A percentile compares a stretch with the other conserved stretches of the same genome.
phyloP scores from a whole-genome alignment of 2,329 filamentous ascomycete species.

The Fusarium sp. region DNA sequence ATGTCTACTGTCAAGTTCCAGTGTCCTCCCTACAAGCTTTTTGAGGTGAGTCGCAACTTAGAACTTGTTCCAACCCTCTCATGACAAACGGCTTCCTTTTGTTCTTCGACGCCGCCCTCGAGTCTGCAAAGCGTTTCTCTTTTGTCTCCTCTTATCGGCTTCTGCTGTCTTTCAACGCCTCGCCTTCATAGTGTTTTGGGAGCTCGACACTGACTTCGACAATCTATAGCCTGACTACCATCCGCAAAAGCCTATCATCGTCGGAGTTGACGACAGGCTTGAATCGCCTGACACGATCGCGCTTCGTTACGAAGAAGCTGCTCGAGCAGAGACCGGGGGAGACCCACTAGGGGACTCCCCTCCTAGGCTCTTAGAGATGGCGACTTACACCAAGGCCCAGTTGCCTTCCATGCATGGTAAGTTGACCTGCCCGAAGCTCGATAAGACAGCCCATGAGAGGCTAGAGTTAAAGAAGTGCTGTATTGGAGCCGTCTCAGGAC shows the following conservation, averaged over 20 bases:
- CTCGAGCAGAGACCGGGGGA: constrained; percentile 61
- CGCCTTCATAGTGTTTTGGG: constrained; percentile 32
- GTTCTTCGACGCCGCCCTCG: constrained; percentile 18
- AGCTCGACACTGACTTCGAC: constrained; percentile 40
- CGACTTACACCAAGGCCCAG: constrained; percentile 77
- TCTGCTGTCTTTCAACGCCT: constrained; percentile 23
- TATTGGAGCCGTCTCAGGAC: neutral
- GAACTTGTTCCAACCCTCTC: constrained; percentile 46
- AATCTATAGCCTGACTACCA: constrained; percentile 60
- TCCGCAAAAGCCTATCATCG: constrained; percentile 64
- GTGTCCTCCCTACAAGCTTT: constrained; percentile 65
- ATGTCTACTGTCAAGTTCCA: constrained; percentile 68
- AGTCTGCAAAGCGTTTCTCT: constrained; percentile 23
- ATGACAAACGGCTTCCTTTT: constrained; percentile 35
- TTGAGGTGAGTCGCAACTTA: constrained; percentile 62
- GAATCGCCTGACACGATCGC: constrained; percentile 67
- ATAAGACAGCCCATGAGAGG: constrained; percentile 37
- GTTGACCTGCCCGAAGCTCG: constrained; percentile 49
- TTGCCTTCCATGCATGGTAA: constrained; percentile 83
- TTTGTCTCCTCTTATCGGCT: constrained; percentile 10
- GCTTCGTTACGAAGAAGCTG: constrained; percentile 66
- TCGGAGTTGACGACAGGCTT: constrained; percentile 63
- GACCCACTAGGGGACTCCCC: constrained; percentile 66
- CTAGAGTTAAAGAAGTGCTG: neutral
- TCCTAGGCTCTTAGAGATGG: constrained; percentile 52